These are phyloP conservation scores for Rhodotorula sp. DNA, from an alignment of 1,284 basidiomycete genomes.

Conservation along the genomic window DNA sequence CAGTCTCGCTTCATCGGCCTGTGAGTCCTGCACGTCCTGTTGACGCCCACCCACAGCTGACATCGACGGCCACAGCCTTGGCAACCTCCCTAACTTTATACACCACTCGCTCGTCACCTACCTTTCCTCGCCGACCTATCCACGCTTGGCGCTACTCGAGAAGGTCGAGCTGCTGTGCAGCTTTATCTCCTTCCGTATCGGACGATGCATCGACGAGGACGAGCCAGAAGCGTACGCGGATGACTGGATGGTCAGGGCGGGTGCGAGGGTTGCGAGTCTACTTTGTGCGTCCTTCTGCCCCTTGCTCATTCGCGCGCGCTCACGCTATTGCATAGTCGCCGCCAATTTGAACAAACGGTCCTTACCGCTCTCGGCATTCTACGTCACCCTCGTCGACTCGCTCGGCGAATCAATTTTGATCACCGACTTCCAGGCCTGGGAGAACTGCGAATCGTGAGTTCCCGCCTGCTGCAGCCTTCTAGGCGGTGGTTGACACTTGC, in stretches of 20 bases:
- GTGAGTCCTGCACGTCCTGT: constrained; percentile 3
- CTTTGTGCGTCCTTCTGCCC: constrained; percentile 46
- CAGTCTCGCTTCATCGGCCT: constrained; percentile 28
- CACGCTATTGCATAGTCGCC: neutral
- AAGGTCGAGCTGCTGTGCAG: constrained; percentile 26
- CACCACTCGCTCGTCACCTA: constrained; percentile 30
- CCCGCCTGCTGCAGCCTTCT: neutral
- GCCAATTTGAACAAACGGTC: neutral
- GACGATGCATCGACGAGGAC: neutral
- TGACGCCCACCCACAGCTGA: rapidly evolving
- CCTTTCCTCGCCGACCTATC: constrained; percentile 20
- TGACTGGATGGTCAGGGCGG: constrained; percentile 28
- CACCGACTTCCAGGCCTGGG: constrained; percentile 32
- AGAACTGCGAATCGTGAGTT: constrained; percentile 2
- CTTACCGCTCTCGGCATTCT: constrained; percentile 36
- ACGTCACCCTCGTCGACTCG: constrained; percentile 38
- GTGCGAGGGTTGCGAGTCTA: constrained; percentile 20
- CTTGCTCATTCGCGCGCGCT: neutral
- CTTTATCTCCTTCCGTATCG: constrained; percentile 14
- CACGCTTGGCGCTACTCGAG: constrained; percentile 1
- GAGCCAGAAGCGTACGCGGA: neutral
- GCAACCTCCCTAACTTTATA: constrained; percentile 17
- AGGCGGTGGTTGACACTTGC: neutral
- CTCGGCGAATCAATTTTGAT: constrained; percentile 32
- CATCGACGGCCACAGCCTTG: constrained; percentile 5